Conservation (phyloP, 2,329 filamentous ascomycete genomes). For the Fusarium zealandicum region DNA sequence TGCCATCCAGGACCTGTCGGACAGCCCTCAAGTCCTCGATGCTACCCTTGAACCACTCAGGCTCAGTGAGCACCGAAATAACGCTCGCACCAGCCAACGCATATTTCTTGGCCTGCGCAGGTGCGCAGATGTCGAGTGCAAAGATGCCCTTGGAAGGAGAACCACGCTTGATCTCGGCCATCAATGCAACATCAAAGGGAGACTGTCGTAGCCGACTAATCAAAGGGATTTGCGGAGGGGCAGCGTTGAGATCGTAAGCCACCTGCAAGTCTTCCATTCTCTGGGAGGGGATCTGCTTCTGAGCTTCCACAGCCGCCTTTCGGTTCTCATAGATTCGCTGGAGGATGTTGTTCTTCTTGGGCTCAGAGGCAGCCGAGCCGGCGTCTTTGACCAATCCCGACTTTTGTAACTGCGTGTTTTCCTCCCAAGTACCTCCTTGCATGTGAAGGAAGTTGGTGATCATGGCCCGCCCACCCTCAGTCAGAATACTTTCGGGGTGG, state of each 20-base stretch:
- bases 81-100: conserved; percentile 93
- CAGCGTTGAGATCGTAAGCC: conserved; percentile 82
- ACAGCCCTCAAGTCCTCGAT: conserved; percentile 92
- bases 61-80: conserved; percentile 98
- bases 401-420: conserved; percentile 69
- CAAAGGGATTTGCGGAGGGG: conserved; percentile 84
- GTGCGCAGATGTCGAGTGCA: conserved; percentile 84
- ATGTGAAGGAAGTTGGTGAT: conserved; percentile 90
- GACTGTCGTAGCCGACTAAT: conserved; percentile 80
- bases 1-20: conserved; percentile 84
- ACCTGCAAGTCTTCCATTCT: conserved; percentile 84
- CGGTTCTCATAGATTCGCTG: conserved; percentile 90
- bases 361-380: conserved; percentile 38
- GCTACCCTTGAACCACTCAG: conserved; percentile 98
- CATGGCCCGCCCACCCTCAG: conserved; percentile 86
- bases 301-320: conserved; percentile 75
- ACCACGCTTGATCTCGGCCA: conserved; percentile 97
- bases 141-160: conserved; percentile 97
- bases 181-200: conserved; percentile 86
- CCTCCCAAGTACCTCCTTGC: conserved; percentile 90
- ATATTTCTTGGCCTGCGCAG: conserved; percentile 88
- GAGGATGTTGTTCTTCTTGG: conserved; percentile 82
- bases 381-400: conserved; percentile 43
- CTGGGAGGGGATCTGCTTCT: conserved; percentile 87
- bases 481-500: conserved; percentile 96